A percentile compares a stretch with the other conserved stretches of the same genome.
These are phyloP conservation scores for Plasmopara muralis DNA, from an alignment of 352 stramenopile species.

Conservation along the genomic window DNA sequence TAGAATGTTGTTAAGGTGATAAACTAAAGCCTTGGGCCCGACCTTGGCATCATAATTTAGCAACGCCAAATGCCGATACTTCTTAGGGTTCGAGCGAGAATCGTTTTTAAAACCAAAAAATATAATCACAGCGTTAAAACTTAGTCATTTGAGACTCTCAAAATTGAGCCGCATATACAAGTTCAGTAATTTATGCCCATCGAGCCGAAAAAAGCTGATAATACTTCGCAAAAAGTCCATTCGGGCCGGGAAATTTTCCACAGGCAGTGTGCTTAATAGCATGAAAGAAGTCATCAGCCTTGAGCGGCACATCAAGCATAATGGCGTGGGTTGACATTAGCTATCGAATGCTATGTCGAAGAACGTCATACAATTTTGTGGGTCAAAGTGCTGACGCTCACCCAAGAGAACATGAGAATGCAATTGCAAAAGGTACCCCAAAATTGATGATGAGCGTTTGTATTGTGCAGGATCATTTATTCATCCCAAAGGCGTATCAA, in stretches of 20 bases:
- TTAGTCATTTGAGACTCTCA: background rate
- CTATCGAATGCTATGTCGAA: background rate
- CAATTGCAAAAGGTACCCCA: slow-evolving; percentile 4
- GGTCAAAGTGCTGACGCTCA: background rate
- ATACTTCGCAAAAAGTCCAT: background rate
- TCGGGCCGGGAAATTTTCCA: background rate
- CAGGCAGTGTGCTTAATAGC: background rate
- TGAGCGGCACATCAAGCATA: background rate
- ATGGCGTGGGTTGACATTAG: background rate
- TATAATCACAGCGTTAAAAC: background rate
- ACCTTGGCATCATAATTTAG: background rate
- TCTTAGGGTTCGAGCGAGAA: background rate
- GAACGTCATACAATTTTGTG: background rate
- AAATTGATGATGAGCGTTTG: slow-evolving; percentile 1
- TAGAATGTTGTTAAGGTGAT: background rate
- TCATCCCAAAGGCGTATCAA: slow-evolving; percentile 2
- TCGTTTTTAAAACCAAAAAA: background rate
- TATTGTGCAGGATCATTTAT: slow-evolving; percentile 1
- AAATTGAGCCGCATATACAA: background rate
- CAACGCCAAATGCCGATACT: background rate
- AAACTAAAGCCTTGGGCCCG: background rate
- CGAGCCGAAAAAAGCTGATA: background rate
- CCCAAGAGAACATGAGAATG: slow-evolving; percentile 1
- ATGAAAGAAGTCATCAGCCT: background rate
- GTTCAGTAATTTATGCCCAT: background rate